These are phyloP conservation scores for Cytospora piceicola DNA, from an alignment of 2,329 filamentous ascomycete species.

Conservation along the genomic window DNA sequence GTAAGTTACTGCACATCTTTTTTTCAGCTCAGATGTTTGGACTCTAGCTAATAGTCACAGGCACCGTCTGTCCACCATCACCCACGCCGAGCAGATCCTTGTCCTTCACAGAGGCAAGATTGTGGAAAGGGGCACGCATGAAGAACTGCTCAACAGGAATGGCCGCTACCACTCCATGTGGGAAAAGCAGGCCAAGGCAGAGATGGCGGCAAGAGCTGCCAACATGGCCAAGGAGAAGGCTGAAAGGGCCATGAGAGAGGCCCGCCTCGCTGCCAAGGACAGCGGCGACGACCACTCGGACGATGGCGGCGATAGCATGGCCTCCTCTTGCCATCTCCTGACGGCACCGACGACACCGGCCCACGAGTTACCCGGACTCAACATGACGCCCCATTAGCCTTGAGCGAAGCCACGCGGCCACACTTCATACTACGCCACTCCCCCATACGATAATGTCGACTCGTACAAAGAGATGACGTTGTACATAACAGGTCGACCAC, in stretches of 20 bases:
- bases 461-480: conserved; percentile 27
- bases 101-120: conserved; percentile 79
- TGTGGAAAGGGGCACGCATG: conserved; percentile 77
- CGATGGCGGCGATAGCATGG: conserved; percentile 51
- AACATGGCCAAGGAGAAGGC: conserved; percentile 47
- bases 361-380: conserved; percentile 28
- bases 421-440: not conserved
- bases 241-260: conserved; percentile 52
- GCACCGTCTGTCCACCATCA: conserved; percentile 84
- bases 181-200: conserved; percentile 83
- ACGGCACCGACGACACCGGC: conserved; percentile 40
- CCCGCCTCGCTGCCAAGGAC: conserved; percentile 49
- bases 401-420: not conserved
- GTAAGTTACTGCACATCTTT: conserved; percentile 51
- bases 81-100: conserved; percentile 82
- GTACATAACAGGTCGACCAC: conserved; percentile 27
- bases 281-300: conserved; percentile 47
- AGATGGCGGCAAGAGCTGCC: conserved; percentile 68
- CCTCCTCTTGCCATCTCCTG: conserved; percentile 49
- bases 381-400: conserved; percentile 11
- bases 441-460: conserved; percentile 24
- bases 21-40: not conserved
- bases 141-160: conserved; percentile 69
- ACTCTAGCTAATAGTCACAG: conserved; percentile 43
- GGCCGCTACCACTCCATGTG: conserved; percentile 85